phyloP scores from a whole-genome alignment of 768 basidiomycete genomes.

The Pisolithus microcarpus region DNA sequence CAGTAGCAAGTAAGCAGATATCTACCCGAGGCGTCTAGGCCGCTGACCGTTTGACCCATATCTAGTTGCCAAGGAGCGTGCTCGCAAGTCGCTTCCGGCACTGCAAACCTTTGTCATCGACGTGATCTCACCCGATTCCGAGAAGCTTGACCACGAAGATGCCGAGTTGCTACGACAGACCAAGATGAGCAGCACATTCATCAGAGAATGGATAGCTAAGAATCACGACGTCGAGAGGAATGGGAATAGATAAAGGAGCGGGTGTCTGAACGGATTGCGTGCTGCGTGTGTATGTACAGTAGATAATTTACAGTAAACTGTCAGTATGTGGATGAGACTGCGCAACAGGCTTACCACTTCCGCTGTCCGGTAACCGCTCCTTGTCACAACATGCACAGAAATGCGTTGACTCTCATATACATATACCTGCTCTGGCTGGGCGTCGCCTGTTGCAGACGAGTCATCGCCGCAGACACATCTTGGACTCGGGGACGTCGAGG shows the following conservation, averaged over 20 bases:
- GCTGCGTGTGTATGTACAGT: neutral
- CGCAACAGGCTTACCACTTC: too few species aligned
- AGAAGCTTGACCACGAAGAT: slow-evolving; percentile 58
- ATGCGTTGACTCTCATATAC: too few species aligned
- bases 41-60: neutral
- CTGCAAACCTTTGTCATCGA: slow-evolving; percentile 76
- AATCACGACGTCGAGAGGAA: neutral
- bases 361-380: too few species aligned
- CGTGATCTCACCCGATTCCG: slow-evolving; percentile 69
- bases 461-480: too few species aligned
- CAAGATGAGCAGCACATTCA: slow-evolving; percentile 94
- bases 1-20: slow-evolving; percentile 52
- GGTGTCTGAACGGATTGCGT: neutral
- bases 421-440: too few species aligned
- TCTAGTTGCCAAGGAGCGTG: slow-evolving; percentile 59
- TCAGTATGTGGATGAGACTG: too few species aligned
- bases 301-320: too few species aligned
- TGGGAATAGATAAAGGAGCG: neutral
- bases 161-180: slow-evolving; percentile 60
- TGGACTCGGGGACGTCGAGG: too few species aligned
- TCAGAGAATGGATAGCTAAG: slow-evolving; percentile 75
- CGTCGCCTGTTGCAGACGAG: too few species aligned
- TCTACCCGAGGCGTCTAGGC: neutral
- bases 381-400: too few species aligned
- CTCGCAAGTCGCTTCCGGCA: slow-evolving; percentile 46